Conservation (phyloP, 495 filamentous ascomycete genomes). For the Pyronema domesticum region DNA sequence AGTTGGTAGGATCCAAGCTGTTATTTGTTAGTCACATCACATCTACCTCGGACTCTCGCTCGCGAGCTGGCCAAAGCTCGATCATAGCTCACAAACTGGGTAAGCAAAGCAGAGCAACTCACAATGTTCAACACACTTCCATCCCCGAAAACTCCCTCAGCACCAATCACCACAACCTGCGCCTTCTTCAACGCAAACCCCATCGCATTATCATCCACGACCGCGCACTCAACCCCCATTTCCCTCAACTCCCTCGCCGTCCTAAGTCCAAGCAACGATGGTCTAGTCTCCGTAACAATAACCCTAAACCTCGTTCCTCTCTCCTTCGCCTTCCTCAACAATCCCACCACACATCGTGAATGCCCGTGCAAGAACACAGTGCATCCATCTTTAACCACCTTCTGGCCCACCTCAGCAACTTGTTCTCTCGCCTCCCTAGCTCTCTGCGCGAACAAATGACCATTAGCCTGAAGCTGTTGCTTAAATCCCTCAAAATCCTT, state of each 20-base stretch:
- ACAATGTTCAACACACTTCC: slow-evolving; percentile 60
- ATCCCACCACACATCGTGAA: slow-evolving; percentile 59
- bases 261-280: slow-evolving; percentile 37
- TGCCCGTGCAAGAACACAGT: slow-evolving; percentile 78
- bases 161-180: slow-evolving; percentile 69
- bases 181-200: slow-evolving; percentile 72
- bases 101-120: too few relatives aligned
- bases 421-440: slow-evolving; percentile 70
- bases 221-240: slow-evolving; percentile 64
- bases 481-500: slow-evolving; percentile 67
- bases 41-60: too few relatives aligned
- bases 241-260: slow-evolving; percentile 51
- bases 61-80: background rate
- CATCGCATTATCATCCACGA: slow-evolving; percentile 62
- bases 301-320: slow-evolving; percentile 56
- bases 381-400: slow-evolving; percentile 56
- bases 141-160: slow-evolving; percentile 88
- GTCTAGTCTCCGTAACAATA: slow-evolving; percentile 52
- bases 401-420: slow-evolving; percentile 61
- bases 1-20: slow-evolving; percentile 86
- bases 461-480: slow-evolving; percentile 65
- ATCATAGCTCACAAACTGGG: background rate
- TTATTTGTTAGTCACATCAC: background rate
- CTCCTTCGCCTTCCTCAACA: slow-evolving; percentile 58
- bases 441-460: slow-evolving; percentile 62